phyloP scores from a whole-genome alignment of 2,329 filamentous ascomycete genomes.

The Fusarium keratoplasticum region DNA sequence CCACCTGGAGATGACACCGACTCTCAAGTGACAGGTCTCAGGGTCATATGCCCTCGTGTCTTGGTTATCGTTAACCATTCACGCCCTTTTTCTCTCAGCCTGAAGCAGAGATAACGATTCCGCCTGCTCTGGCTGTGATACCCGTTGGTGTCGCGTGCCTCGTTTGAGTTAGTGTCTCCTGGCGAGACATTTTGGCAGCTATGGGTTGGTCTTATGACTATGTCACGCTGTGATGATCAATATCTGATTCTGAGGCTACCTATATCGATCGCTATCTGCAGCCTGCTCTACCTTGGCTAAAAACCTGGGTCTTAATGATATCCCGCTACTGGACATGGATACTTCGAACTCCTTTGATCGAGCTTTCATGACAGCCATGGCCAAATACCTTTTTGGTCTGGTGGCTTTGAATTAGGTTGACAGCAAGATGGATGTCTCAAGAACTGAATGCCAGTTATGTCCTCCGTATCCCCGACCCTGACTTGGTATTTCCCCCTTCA shows the following conservation, averaged over 20 bases:
- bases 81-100: background rate
- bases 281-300: background rate
- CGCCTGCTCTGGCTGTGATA: background rate
- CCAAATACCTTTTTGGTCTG: background rate
- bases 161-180: background rate
- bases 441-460: background rate
- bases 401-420: background rate
- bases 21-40: slow-evolving; percentile 5
- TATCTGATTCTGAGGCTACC: background rate
- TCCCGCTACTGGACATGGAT: background rate
- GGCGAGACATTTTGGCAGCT: slow-evolving; percentile 19
- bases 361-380: background rate
- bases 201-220: slow-evolving; percentile 24
- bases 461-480: background rate
- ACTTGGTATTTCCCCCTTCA: background rate
- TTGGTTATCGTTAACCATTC: slow-evolving; percentile 2
- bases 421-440: background rate
- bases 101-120: slow-evolving; percentile 1
- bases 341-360: background rate
- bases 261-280: background rate
- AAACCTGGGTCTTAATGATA: background rate
- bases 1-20: background rate
- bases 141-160: slow-evolving; percentile 17
- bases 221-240: slow-evolving; percentile 15
- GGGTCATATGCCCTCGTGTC: slow-evolving; percentile 24